phyloP scores from a whole-genome alignment of 1,139 yeast species.

The Chernovozyma aurita region DNA sequence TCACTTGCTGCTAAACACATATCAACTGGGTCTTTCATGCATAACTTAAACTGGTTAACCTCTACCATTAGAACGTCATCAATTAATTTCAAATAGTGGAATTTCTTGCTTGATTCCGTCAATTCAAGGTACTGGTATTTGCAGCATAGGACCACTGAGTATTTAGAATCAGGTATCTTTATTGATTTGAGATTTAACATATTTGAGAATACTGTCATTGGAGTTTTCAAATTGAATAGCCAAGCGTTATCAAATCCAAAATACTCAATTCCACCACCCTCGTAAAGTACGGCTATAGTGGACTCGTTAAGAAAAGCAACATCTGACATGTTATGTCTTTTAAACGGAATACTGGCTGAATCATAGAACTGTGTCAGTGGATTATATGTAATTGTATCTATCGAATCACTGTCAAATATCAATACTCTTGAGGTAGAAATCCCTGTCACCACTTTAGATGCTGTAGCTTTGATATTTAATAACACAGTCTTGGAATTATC shows the following conservation, averaged over 20 bases:
- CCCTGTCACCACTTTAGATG: background rate
- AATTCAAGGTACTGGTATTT: slow-evolving; percentile 13
- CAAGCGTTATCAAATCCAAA: slow-evolving; percentile 8
- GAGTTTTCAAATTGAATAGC: background rate
- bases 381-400: background rate
- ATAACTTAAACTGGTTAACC: slow-evolving; percentile 3
- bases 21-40: slow-evolving; percentile 18
- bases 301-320: background rate
- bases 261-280: slow-evolving; percentile 8
- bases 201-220: background rate
- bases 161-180: slow-evolving; percentile 10
- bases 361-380: slow-evolving; percentile 1
- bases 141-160: slow-evolving; percentile 16
- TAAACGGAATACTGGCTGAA: background rate
- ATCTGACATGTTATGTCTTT: slow-evolving; percentile 1
- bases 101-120: slow-evolving; percentile 13
- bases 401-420: background rate
- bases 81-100: slow-evolving; percentile 16
- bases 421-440: background rate
- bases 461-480: background rate
- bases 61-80: slow-evolving; percentile 12
- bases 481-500: slow-evolving; percentile 3
- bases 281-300: slow-evolving; percentile 7
- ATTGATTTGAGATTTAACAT: slow-evolving; percentile 10
- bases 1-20: slow-evolving; percentile 8